phyloP scores from a whole-genome alignment of 164 flowering plant genomes.

The Euptelea pleiosperma region DNA sequence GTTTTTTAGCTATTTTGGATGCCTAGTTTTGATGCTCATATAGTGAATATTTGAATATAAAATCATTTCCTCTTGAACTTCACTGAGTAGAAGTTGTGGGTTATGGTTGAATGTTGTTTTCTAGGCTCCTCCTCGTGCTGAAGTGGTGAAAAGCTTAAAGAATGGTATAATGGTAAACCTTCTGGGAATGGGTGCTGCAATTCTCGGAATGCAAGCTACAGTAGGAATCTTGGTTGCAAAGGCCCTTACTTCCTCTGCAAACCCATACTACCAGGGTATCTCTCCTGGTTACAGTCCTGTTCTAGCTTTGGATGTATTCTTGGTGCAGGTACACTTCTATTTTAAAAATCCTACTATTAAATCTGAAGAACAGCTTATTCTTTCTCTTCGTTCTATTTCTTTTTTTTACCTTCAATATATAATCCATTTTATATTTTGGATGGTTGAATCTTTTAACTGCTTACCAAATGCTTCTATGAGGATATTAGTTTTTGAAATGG shows the following conservation, averaged over 20 bases:
- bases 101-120: constrained; percentile 10
- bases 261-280: constrained; percentile 75
- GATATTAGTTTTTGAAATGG: too few relatives aligned
- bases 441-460: too few relatives aligned
- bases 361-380: neutral
- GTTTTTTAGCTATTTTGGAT: neutral
- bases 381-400: neutral
- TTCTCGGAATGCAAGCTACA: constrained; percentile 98
- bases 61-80: neutral
- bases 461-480: too few relatives aligned
- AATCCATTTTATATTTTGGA: neutral
- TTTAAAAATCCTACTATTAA: neutral
- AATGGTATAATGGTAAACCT: constrained; percentile 81
- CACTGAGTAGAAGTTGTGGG: neutral
- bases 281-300: constrained; percentile 90
- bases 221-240: constrained; percentile 91
- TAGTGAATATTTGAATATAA: neutral
- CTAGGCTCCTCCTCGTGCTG: constrained; percentile 98
- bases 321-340: constrained; percentile 76
- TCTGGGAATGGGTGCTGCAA: constrained; percentile 94
- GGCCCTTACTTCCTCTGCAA: constrained; percentile 85
- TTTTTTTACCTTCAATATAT: neutral
- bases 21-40: neutral
- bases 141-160: constrained; percentile 84
- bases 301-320: constrained; percentile 90